Evolutionary conservation across 1,139 yeast species (phyloP), one percentile per base, ranked within the genome.

Genomic region (Pichia kudriavzevii): DNA sequence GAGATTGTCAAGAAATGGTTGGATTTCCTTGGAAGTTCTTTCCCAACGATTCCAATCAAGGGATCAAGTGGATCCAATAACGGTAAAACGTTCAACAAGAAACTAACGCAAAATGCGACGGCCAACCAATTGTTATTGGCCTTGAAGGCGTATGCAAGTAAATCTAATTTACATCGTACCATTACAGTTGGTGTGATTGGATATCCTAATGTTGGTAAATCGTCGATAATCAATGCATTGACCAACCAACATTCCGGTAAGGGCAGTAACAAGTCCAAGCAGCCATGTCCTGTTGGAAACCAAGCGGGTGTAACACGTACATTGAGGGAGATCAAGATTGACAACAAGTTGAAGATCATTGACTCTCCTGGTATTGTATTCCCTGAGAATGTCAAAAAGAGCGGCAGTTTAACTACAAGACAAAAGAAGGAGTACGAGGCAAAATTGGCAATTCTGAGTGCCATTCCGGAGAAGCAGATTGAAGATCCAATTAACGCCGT

Each of bases 291-390:
- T 11, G 94, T 84, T 22, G 99, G 98, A 30, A 93, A 94, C 52
- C 93, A 83, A 62, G 97, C 99, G 4, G 98, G 98, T 57, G 91
- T 91, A 25, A 91, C 98, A 21, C 88, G 95, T 1, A 67, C 91
- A 4, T 66, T 91, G 58, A 76, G 96, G 62, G 94, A 87, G 59
- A 87, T 91, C 41, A 91, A 91, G 62, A 73, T 91, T 43, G 98
- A 91, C 58, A 81, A 78, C 55, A 87, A 87, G 59, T 71, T 91
- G 49, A 84, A 82, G 59, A 70, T 91, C 44, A 69, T 91, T 55
- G 98, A 91, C 59, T 85, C 96, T 33, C 98, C 98, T 33, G 98
- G 98, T 56, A 91, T 91, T 46, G 96, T 93, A 27, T 91, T 91
- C 75, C 97, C 98, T 30, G 70, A 72, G 42, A 52, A 61, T 34